Conservation (phyloP, 1,284 basidiomycete species). For the Cystobasidium pallidum region DNA sequence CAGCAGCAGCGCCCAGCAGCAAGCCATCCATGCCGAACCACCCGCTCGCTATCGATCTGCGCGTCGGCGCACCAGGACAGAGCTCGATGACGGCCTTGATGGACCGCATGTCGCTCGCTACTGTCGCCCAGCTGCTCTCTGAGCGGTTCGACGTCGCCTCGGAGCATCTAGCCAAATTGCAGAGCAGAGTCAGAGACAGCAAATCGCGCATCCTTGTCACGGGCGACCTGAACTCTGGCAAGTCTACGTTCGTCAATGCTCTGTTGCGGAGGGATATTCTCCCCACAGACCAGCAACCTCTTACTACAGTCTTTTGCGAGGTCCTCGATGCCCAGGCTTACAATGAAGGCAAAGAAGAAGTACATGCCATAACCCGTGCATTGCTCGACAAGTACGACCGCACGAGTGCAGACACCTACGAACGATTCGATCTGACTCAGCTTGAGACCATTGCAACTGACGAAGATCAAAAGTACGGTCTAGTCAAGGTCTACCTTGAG, state of each 20-base stretch:
- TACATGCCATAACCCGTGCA: constrained; percentile 66
- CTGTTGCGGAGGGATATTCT: constrained; percentile 85
- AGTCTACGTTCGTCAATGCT: constrained; percentile 97
- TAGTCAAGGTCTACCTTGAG: constrained; percentile 81
- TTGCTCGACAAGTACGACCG: constrained; percentile 66
- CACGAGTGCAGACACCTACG: constrained; percentile 75
- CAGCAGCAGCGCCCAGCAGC: constrained; percentile 26
- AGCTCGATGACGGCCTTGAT: constrained; percentile 74
- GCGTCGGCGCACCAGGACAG: constrained; percentile 72
- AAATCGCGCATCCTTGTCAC: constrained; percentile 97
- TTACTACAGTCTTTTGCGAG: constrained; percentile 96
- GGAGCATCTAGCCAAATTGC: constrained; percentile 81
- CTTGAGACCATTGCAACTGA: constrained; percentile 75
- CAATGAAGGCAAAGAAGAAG: constrained; percentile 71
- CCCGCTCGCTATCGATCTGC: constrained; percentile 64
- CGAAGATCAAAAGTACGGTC: constrained; percentile 70
- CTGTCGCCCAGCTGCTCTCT: constrained; percentile 88
- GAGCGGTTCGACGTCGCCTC: constrained; percentile 78
- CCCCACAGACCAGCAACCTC: constrained; percentile 97
- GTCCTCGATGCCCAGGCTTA: constrained; percentile 91
- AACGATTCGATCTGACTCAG: constrained; percentile 68
- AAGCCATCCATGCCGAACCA: constrained; percentile 43
- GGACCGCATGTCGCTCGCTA: constrained; percentile 89
- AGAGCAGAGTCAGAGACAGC: constrained; percentile 83
- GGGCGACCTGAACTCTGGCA: constrained; percentile 98